Evolutionary conservation across 1,139 yeast species (phyloP), one percentile per base, ranked within the genome.

Genomic region (Geotrichum restrictum): DNA sequence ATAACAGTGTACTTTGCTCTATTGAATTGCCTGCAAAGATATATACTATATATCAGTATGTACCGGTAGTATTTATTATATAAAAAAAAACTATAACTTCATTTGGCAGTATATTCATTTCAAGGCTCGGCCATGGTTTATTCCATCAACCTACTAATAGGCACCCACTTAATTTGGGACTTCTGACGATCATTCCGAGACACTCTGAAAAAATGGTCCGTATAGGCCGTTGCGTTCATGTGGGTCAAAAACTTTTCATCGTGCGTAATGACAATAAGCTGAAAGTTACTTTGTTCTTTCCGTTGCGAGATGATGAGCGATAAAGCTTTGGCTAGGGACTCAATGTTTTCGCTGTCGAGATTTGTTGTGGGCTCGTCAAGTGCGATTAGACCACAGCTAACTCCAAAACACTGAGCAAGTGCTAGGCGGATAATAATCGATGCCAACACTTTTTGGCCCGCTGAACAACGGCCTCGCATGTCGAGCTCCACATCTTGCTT

Each of bases 321-420:
- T 59, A 94, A 74, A 0, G 96, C 85, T 59, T 77, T 79, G 0
- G 98, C 98, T 56, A 94, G 77, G 24, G 96, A 82, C 62, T 86
- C 95, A 49, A 91, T 82, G 65, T 94, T 94, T 54, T 87, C 96
- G 54, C 80, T 81, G 69, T 94, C 99, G 57, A 94, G 75, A 62
- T 94, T 94, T 0, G 98, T 94, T 0, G 99, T 94, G 5, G 99
- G 99, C 70, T 94, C 99, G 70, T 94, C 99, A 43, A 94, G 74
- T 0, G 98, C 96, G 62, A 94, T 88, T 66, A 93, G 85, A 49
- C 98, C 98, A 72, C 97, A 93, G 65, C 86, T 88, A 1, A 83
- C 78, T 7, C 98, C 98, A 73, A 94, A 93, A 64, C 98, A 88
- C 68, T 94, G 98, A 0, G 98, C 95, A 48, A 94, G 73, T 0